Conservation (phyloP, 129 eudicot genomes). For the Calendula officinalis region DNA sequence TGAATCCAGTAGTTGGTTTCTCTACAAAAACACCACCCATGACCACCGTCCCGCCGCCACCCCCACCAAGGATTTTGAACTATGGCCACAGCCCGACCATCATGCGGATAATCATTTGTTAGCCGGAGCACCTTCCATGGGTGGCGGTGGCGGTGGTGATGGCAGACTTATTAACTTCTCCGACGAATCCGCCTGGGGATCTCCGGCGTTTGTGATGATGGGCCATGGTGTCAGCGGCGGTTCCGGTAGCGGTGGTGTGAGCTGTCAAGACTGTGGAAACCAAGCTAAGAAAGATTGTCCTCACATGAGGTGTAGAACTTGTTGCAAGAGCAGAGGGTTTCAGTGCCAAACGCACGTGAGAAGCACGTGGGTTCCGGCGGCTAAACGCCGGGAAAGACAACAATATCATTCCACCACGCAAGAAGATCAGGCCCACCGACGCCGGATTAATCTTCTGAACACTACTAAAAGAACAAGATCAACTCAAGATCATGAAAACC, state of each 20-base stretch:
- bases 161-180: conserved; percentile 38
- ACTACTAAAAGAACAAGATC: conserved; percentile 44
- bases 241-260: conserved; percentile 37
- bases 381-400: conserved; percentile 69
- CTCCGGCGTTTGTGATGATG: conserved; percentile 55
- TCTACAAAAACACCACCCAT: conserved; percentile 32
- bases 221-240: conserved; percentile 33
- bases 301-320: conserved; percentile 82
- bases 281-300: conserved; percentile 90
- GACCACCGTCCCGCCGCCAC: conserved; percentile 30
- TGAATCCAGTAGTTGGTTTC: conserved; percentile 29
- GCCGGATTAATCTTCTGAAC: neutral
- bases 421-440: conserved; percentile 21
- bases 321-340: conserved; percentile 89
- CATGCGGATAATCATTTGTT: conserved; percentile 38
- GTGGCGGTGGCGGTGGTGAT: conserved; percentile 29
- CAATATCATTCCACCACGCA: conserved; percentile 40
- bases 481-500: conserved; percentile 27
- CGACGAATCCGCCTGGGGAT: conserved; percentile 44
- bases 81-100: conserved; percentile 30
- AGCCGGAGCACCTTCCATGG: conserved; percentile 29
- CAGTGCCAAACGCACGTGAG: conserved; percentile 78
- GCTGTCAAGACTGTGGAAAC: conserved; percentile 92
- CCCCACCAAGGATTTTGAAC: conserved; percentile 30
- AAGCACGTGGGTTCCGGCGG: conserved; percentile 93